Base-by-base conservation (phyloP, 1,284 basidiomycete genomes). In the Marasmius sp. region DNA sequence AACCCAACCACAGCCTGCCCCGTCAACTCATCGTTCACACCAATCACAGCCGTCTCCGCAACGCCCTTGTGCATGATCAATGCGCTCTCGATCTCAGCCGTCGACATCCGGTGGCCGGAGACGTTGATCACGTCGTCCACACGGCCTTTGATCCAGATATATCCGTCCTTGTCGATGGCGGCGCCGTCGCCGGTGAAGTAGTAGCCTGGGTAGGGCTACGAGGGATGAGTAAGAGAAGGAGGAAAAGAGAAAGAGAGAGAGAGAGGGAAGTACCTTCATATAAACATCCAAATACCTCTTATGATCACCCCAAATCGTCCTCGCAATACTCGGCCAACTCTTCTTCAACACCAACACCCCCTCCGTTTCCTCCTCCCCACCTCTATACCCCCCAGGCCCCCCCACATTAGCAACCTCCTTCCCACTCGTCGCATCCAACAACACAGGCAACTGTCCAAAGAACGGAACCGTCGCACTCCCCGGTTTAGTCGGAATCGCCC, bases 181-280 rank as follows among this genome's bases (percentile, higher is more conserved):
- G n/a, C n/a, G n/a, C n/a, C n/a, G n/a, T n/a, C 97, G 41, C 97
- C 97, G 20, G 96, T 99, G 80, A 94, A 98, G 85, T 95, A 98
- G 75, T 84, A 80, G 20, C 94, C 92, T 16, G 91, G 89, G 77
- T 94, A 94, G n/a, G 90, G 89, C 79, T 85, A 55, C 18, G n/a
- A 66, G 41, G 22, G 59, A 34, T 57, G 48, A 16, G 27, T 2
- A 5, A 27, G 27, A 27, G 38, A 57, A 60, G 36, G 45, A 59
- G 33, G 22, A 41, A 36, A 22, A n/a, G 12, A 6, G n/a, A 43
- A 20, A n/a, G 57, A 16, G 10, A 12, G 12, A 48, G 12, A 16
- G 65, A 72, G 48, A 57, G 83, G 84, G 75, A 85, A 27, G 20
- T 16, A 54, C 52, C 52, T 54, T 86, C 91, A 98, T 94, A 81